phyloP scores from a whole-genome alignment of 495 filamentous ascomycete species.

The Pseudomonodictys pantanalensis region DNA sequence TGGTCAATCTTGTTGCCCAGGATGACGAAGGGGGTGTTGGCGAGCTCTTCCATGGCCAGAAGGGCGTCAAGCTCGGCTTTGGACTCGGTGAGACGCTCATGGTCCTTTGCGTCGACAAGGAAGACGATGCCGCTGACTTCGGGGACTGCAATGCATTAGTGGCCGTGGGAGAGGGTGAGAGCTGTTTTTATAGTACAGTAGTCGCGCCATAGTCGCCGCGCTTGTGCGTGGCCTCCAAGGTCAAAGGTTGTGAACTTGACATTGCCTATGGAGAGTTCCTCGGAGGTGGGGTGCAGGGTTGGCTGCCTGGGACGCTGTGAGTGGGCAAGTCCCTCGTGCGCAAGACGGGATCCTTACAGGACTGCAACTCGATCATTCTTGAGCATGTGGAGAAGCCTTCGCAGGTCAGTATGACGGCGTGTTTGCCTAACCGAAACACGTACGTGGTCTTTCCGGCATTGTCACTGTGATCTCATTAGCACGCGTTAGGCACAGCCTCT shows the following conservation, averaged over 20 bases:
- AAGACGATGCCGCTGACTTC: slow-evolving; percentile 98
- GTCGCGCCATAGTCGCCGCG: slow-evolving; percentile 95
- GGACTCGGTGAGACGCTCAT: slow-evolving; percentile 86
- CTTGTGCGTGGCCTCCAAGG: slow-evolving; percentile 95
- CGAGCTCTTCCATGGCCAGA: slow-evolving; percentile 38
- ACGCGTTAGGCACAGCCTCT: slow-evolving; percentile 61
- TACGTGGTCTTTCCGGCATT: slow-evolving; percentile 98
- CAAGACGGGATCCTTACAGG: slow-evolving; percentile 42
- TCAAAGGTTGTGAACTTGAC: slow-evolving; percentile 98
- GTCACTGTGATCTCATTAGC: slow-evolving; percentile 69
- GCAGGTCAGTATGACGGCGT: background rate
- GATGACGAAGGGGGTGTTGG: slow-evolving; percentile 90
- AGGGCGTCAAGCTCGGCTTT: slow-evolving; percentile 91
- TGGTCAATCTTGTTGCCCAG: slow-evolving; percentile 99
- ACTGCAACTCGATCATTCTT: slow-evolving; percentile 93
- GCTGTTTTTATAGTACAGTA: too few species aligned
- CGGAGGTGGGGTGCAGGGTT: slow-evolving; percentile 56
- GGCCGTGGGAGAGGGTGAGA: too few species aligned
- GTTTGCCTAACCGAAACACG: slow-evolving; percentile 67
- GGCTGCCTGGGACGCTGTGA: slow-evolving; percentile 16
- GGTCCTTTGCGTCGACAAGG: slow-evolving; percentile 95
- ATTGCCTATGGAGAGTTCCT: slow-evolving; percentile 95
- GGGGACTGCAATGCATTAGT: too few species aligned
- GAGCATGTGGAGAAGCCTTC: slow-evolving; percentile 40
- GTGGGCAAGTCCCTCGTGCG: slow-evolving; percentile 30